Percentiles rank a stretch among this genome's conserved stretches.
These are phyloP conservation scores for Geotrichum siamense DNA, from an alignment of 1,139 yeast species.

Conservation along the genomic window DNA sequence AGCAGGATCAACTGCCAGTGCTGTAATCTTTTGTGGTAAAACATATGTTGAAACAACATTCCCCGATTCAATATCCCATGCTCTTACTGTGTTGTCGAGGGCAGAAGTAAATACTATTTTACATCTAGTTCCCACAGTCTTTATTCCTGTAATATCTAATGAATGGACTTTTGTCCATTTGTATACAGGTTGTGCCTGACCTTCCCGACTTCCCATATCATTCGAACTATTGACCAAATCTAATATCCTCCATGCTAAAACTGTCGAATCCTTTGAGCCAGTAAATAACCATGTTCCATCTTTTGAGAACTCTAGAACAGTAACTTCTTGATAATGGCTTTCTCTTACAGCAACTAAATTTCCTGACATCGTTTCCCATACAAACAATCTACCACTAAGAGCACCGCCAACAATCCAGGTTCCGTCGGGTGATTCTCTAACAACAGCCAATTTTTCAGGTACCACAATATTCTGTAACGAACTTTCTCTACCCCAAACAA, in stretches of 20 bases:
- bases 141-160: slow-evolving; percentile 61
- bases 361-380: slow-evolving; percentile 88
- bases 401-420: slow-evolving; percentile 68
- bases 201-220: slow-evolving; percentile 27
- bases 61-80: slow-evolving; percentile 32
- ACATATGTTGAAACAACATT: slow-evolving; percentile 63
- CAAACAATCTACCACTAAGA: slow-evolving; percentile 60
- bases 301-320: slow-evolving; percentile 49
- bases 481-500: slow-evolving; percentile 70
- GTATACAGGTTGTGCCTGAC: slow-evolving; percentile 38
- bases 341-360: slow-evolving; percentile 63
- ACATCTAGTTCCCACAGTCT: slow-evolving; percentile 50
- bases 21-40: slow-evolving; percentile 49
- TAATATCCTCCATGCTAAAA: slow-evolving; percentile 62
- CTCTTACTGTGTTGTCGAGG: slow-evolving; percentile 65
- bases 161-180: slow-evolving; percentile 64
- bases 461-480: slow-evolving; percentile 78
- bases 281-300: slow-evolving; percentile 67
- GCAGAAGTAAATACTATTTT: slow-evolving; percentile 66
- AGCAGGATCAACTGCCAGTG: slow-evolving; percentile 72
- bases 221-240: slow-evolving; percentile 45
- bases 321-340: slow-evolving; percentile 76
- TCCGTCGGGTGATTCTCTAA: slow-evolving; percentile 44
- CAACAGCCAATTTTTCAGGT: slow-evolving; percentile 67
- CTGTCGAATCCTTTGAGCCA: slow-evolving; percentile 77